Evolutionary conservation across 495 filamentous ascomycete genomes (phyloP).

Genomic region (Neurospora terricola): DNA sequence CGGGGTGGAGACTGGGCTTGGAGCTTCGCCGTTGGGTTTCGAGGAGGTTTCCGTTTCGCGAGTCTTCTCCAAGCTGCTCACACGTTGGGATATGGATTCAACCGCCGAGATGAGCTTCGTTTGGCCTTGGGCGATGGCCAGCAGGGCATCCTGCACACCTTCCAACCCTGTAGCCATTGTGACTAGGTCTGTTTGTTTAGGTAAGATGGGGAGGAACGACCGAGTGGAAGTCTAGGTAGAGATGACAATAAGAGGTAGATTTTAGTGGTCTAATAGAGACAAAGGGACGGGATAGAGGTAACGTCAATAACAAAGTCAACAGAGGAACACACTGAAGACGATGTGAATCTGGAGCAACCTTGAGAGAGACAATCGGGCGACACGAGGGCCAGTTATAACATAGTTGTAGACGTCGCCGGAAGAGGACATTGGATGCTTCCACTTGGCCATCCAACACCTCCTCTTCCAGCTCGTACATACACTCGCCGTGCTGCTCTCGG

Average conservation of each 20-base stretch:
- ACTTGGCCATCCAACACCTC: neutral
- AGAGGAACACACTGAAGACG: neutral
- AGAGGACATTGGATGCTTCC: neutral
- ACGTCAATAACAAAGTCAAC: neutral
- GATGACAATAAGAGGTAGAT: neutral
- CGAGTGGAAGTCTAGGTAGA: neutral
- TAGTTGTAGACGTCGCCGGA: neutral
- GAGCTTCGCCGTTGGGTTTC: neutral
- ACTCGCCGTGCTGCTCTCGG: neutral
- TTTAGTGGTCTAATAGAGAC: neutral
- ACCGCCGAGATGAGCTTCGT: slow-evolving; percentile 49
- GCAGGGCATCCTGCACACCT: slow-evolving; percentile 44
- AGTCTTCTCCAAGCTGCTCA: slow-evolving; percentile 15
- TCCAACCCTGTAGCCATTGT: slow-evolving; percentile 24
- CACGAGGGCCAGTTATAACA: neutral
- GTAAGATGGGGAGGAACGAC: neutral
- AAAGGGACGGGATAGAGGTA: neutral
- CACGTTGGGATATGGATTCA: slow-evolving; percentile 54
- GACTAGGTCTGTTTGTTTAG: neutral
- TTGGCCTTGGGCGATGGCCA: slow-evolving; percentile 46
- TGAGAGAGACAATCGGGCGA: neutral
- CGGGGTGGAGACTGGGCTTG: slow-evolving; percentile 10
- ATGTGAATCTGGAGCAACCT: neutral
- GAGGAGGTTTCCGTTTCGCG: neutral
- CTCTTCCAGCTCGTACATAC: neutral